These are phyloP conservation scores for Perilla frutescens DNA, from an alignment of 257 asterid species.

Conservation along the genomic window DNA sequence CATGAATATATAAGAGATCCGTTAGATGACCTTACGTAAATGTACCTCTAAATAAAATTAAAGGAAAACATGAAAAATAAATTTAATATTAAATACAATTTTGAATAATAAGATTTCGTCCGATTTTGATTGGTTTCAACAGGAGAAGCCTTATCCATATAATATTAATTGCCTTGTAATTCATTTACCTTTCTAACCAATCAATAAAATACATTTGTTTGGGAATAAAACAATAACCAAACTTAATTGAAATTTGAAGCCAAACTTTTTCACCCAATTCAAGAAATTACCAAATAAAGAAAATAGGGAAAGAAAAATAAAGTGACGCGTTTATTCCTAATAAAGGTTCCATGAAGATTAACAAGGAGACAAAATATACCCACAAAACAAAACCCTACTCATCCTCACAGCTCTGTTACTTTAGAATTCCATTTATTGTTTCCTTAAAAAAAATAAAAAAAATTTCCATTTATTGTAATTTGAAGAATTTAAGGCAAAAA, in stretches of 20 bases:
- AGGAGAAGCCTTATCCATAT: background rate
- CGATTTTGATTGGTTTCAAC: background rate
- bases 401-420: background rate
- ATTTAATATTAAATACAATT: too few species aligned
- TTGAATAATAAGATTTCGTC: too few species aligned
- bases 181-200: background rate
- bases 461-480: conserved; percentile 4
- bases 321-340: background rate
- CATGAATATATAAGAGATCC: too few species aligned
- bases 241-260: conserved; percentile 22
- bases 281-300: background rate
- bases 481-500: conserved; percentile 4
- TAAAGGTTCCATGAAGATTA: background rate
- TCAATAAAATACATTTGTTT: too few species aligned
- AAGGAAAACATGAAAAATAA: too few species aligned
- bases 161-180: background rate
- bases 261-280: conserved; percentile 20
- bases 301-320: background rate
- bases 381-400: background rate
- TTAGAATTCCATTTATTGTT: background rate
- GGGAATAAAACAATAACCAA: background rate
- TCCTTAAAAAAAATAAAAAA: too few species aligned
- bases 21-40: too few species aligned
- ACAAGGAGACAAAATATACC: background rate
- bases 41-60: too few species aligned